Conservation (phyloP, 2,329 filamentous ascomycete species). For the Aspergillus candidus region DNA sequence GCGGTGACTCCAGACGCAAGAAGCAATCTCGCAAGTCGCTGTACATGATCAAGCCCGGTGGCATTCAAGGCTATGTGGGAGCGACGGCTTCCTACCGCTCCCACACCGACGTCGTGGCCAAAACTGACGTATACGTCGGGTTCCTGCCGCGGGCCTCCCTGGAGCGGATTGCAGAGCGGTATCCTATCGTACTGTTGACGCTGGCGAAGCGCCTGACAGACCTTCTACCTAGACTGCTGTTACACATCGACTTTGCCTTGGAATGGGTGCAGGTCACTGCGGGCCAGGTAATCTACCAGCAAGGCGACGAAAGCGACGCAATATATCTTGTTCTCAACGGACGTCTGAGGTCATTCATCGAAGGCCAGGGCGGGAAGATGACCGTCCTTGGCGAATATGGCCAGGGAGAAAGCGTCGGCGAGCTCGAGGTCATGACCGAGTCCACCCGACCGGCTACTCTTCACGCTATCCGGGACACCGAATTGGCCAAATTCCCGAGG, state of each 20-base stretch:
- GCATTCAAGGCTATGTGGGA: constrained; percentile 87
- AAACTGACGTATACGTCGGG: constrained; percentile 96
- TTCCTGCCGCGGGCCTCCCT: constrained; percentile 81
- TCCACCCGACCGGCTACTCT: constrained; percentile 83
- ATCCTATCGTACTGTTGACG: constrained; percentile 85
- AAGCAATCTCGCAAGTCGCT: constrained; percentile 60
- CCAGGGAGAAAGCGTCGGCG: constrained; percentile 94
- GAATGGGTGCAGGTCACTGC: constrained; percentile 98
- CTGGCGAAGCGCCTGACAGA: constrained; percentile 93
- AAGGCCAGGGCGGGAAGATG: constrained; percentile 73
- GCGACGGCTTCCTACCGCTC: constrained; percentile 92
- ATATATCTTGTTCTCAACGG: constrained; percentile 98
- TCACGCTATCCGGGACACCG: constrained; percentile 93
- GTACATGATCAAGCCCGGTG: constrained; percentile 88
- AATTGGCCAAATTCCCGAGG: constrained; percentile 90
- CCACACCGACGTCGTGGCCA: constrained; percentile 93
- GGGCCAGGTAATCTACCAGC: constrained; percentile 88
- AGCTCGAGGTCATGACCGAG: constrained; percentile 94
- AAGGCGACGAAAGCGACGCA: constrained; percentile 91
- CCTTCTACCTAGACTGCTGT: constrained; percentile 77
- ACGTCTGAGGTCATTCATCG: constrained; percentile 75
- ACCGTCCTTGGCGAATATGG: constrained; percentile 87
- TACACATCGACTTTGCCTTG: constrained; percentile 96
- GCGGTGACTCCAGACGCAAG: constrained; percentile 31
- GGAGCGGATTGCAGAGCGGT: constrained; percentile 85